Evolutionary conservation across 2,329 filamentous ascomycete genomes (phyloP), one percentile per base, ranked within the genome.

Genomic region (Corynespora cassiicola): DNA sequence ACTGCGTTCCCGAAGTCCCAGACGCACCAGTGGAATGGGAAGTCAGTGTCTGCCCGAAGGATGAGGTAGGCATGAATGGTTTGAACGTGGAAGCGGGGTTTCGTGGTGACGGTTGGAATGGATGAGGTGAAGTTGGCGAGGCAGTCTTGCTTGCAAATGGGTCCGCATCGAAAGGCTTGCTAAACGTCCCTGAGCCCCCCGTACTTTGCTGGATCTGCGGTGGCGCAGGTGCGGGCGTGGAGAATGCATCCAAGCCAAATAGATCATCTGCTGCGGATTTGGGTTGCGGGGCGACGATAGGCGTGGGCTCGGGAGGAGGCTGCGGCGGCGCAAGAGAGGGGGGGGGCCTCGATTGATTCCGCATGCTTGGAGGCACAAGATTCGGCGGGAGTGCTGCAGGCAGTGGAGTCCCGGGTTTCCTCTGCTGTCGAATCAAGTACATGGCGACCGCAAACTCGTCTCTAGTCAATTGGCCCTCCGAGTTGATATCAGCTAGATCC

Each of bases 391-490:
- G 73, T n/a, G 82, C 79, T 15, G 85, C 75, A 2, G 94, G 94
- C 20, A 97, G 70, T 12, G 78, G 76, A 39, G 85, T 82, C 15
- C 40, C 82, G 47, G 85, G 86, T 50, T 80, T 87, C 36, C 91
- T 81, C 66, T 96, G 91, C 65, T 95, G 88, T 45, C 91, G 83
- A 56, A 99, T 96, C 33, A 99, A 77, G 64, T 95, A 95, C 91
- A 99, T 96, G 36, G 94, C 92, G 30, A 99, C 90, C 0, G 94
- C 90, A 63, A 99, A 99, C 57, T 96, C 91, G 53, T 99, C 94
- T 55, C 82, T 84, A 30, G 80, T 90, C 39, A 99, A 75, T 40
- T 87, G 85, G 8, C 94, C 94, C 54, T 91, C 87, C 6, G 90
- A 94, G 61, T 89, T 90, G 69, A 96, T 90, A 69, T 99, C 94